phyloP scores from a whole-genome alignment of 2,329 filamentous ascomycete genomes.

The Paraconiothyrium brasiliense region DNA sequence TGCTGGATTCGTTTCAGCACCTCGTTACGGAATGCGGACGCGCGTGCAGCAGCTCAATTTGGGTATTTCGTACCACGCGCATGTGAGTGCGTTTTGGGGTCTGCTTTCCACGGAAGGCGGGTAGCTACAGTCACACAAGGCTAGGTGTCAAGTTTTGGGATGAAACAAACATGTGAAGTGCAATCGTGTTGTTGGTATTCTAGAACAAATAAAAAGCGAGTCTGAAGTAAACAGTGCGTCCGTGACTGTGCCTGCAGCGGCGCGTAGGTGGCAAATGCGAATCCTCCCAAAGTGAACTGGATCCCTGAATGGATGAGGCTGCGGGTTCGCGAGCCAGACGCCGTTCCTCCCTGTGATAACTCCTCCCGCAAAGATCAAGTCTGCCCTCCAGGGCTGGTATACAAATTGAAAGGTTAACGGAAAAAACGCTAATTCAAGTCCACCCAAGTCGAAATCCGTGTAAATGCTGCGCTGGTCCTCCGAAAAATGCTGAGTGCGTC shows the following conservation, averaged over 20 bases:
- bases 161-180: too few relatives aligned
- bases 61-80: too few relatives aligned
- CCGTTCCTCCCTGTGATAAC: not conserved
- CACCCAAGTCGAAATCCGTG: not conserved
- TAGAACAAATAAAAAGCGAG: not conserved
- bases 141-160: too few relatives aligned
- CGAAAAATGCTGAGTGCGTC: slow-evolving; percentile 3
- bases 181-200: too few relatives aligned
- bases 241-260: slow-evolving; percentile 3
- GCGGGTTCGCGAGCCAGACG: slow-evolving; percentile 1
- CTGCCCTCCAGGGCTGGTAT: too few relatives aligned
- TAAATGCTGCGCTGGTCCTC: slow-evolving; percentile 18
- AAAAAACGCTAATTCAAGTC: slow-evolving; percentile 7
- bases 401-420: too few relatives aligned
- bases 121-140: too few relatives aligned
- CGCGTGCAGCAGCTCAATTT: too few relatives aligned
- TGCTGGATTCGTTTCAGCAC: slow-evolving; percentile 1
- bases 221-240: not conserved
- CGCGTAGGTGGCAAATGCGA: too few relatives aligned
- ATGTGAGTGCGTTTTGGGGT: not conserved
- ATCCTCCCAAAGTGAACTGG: not conserved
- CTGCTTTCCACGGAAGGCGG: not conserved
- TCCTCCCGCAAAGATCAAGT: not conserved
- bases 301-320: not conserved
- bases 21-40: too few relatives aligned